phyloP scores from a whole-genome alignment of 1,284 basidiomycete genomes.

The Pholiota adiposa region DNA sequence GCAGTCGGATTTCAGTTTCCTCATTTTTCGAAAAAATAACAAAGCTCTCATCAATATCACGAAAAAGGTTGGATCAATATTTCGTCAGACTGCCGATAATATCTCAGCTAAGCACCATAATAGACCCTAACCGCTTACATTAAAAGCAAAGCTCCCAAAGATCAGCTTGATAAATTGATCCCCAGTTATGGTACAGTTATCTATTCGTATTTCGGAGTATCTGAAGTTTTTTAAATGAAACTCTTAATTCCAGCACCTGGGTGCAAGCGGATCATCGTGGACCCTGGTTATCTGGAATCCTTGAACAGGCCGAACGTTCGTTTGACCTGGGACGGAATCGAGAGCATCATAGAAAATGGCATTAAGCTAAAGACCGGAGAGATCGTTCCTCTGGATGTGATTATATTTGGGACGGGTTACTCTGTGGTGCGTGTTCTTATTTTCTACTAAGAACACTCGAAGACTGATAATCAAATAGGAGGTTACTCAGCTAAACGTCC shows the following conservation, averaged over 20 bases:
- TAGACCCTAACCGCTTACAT: constrained; percentile 50
- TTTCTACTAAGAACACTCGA: not conserved
- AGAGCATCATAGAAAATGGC: constrained; percentile 33
- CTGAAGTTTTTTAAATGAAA: constrained; percentile 6
- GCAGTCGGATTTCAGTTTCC: constrained; percentile 39
- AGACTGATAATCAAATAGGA: constrained; percentile 30
- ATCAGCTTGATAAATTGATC: constrained; percentile 46
- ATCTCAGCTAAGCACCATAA: constrained; percentile 4
- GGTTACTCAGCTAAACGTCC: constrained; percentile 35
- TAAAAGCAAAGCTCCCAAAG: constrained; percentile 45
- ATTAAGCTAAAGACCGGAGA: constrained; percentile 51
- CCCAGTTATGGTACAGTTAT: constrained; percentile 50
- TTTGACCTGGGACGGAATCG: constrained; percentile 49
- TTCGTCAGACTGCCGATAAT: not conserved
- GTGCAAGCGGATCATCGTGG: constrained; percentile 60
- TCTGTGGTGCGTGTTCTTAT: constrained; percentile 38
- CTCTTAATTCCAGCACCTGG: constrained; percentile 51
- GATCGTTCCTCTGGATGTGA: constrained; percentile 50
- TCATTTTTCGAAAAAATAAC: constrained; percentile 44
- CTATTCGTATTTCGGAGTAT: not conserved
- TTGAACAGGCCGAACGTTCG: constrained; percentile 57
- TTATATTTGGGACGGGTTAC: constrained; percentile 57
- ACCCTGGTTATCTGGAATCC: constrained; percentile 54
- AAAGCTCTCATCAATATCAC: constrained; percentile 30
- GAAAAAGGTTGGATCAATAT: constrained; percentile 30